These are phyloP conservation scores for Cryptococcus sp. DNA, from an alignment of 1,284 basidiomycete species.

Conservation along the genomic window DNA sequence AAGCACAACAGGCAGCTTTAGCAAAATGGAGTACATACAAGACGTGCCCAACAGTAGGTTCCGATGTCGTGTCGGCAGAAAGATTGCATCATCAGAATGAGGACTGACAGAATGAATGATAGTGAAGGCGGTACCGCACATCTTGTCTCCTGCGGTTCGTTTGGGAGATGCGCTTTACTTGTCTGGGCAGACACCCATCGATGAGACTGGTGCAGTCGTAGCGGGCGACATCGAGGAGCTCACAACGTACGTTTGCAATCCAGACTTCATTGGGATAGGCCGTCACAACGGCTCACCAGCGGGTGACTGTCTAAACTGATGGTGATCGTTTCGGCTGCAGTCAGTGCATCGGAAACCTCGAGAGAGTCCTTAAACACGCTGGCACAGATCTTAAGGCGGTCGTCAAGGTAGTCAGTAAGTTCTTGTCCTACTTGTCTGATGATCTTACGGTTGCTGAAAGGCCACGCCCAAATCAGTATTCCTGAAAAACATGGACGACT, in stretches of 20 bases:
- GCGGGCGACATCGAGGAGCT: slow-evolving; percentile 20
- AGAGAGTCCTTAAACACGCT: slow-evolving; percentile 15
- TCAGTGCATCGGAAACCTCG: slow-evolving; percentile 18
- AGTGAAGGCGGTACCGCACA: slow-evolving; percentile 19
- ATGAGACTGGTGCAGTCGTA: slow-evolving; percentile 12
- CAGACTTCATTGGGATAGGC: no score
- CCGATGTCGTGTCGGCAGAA: not conserved
- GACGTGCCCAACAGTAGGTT: slow-evolving; percentile 16
- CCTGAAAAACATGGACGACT: slow-evolving; percentile 19
- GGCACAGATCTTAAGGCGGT: slow-evolving; percentile 13
- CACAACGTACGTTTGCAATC: slow-evolving; percentile 6
- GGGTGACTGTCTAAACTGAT: no score
- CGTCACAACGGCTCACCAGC: no score
- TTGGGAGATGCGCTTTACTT: slow-evolving; percentile 17
- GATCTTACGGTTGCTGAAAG: not conserved
- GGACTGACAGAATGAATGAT: not conserved
- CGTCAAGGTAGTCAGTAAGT: slow-evolving; percentile 18
- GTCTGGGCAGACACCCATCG: slow-evolving; percentile 17
- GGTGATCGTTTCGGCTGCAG: not conserved
- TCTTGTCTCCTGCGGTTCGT: slow-evolving; percentile 16
- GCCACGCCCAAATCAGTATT: slow-evolving; percentile 9
- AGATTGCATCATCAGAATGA: not conserved
- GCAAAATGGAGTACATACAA: slow-evolving; percentile 8
- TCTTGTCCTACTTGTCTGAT: not conserved
- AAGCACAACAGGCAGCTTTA: not conserved